Conservation (phyloP, 2,329 filamentous ascomycete species). For the Madurella fahalii region DNA sequence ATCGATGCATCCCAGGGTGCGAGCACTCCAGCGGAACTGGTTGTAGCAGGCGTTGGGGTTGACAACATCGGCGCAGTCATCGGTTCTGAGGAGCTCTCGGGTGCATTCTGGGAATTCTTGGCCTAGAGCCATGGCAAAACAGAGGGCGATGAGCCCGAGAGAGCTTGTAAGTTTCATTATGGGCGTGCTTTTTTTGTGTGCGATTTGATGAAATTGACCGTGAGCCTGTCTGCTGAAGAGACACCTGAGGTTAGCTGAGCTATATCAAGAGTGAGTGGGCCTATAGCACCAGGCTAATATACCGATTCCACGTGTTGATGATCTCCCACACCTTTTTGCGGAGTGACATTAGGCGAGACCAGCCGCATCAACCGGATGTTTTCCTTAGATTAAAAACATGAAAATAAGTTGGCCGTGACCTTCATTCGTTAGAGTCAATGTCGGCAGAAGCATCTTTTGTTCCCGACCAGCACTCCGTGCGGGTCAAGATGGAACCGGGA, state of each 20-base stretch:
- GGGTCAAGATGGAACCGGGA: slow-evolving; percentile 23
- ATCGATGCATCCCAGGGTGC: slow-evolving; percentile 36
- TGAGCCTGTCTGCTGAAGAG: background rate
- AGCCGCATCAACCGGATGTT: slow-evolving; percentile 10
- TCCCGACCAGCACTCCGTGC: background rate
- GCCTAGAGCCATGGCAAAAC: slow-evolving; percentile 21
- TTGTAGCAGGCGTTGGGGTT: slow-evolving; percentile 41
- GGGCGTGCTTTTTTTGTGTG: background rate
- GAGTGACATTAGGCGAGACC: slow-evolving; percentile 1
- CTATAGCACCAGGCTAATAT: background rate
- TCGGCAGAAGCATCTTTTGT: slow-evolving; percentile 3
- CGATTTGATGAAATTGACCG: background rate
- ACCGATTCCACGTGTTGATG: slow-evolving; percentile 7
- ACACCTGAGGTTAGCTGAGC: background rate
- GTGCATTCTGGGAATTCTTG: slow-evolving; percentile 33
- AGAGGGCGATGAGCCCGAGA: slow-evolving; percentile 23
- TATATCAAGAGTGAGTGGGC: slow-evolving; percentile 1
- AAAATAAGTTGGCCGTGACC: slow-evolving; percentile 3
- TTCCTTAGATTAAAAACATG: slow-evolving; percentile 8
- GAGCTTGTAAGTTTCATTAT: slow-evolving; percentile 12
- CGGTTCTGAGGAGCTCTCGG: slow-evolving; percentile 32
- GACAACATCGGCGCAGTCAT: slow-evolving; percentile 38
- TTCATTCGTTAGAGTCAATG: background rate
- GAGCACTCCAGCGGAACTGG: slow-evolving; percentile 34
- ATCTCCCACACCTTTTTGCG: slow-evolving; percentile 1